phyloP scores from a whole-genome alignment of 2,329 filamentous ascomycete species.

The Blastomyces parvus region DNA sequence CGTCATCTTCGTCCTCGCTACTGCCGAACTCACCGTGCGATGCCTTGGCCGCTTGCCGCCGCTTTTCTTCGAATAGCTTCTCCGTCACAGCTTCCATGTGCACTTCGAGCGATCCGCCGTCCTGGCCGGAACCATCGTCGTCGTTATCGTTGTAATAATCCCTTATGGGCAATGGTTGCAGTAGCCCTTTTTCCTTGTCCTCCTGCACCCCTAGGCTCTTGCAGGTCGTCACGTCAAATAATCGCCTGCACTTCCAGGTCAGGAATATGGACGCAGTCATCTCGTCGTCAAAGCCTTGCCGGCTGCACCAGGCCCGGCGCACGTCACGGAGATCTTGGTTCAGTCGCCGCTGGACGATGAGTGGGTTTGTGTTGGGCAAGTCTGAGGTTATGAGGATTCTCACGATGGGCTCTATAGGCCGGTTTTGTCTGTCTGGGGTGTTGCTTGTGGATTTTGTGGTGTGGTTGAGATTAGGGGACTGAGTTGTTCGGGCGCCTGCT shows the following conservation, averaged over 20 bases:
- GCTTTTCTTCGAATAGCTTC: slow-evolving; percentile 43
- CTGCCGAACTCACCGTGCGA: slow-evolving; percentile 15
- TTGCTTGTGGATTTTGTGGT: neutral
- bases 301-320: slow-evolving; percentile 58
- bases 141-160: slow-evolving; percentile 28
- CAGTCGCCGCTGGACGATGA: slow-evolving; percentile 58
- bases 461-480: slow-evolving; percentile 12
- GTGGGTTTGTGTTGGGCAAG: slow-evolving; percentile 50
- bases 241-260: slow-evolving; percentile 63
- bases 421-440: slow-evolving; percentile 7
- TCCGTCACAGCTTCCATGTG: slow-evolving; percentile 69
- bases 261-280: slow-evolving; percentile 55
- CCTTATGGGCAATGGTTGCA: neutral
- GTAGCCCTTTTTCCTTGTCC: slow-evolving; percentile 37
- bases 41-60: slow-evolving; percentile 15
- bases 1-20: slow-evolving; percentile 14
- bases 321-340: slow-evolving; percentile 59
- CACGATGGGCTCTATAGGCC: slow-evolving; percentile 42
- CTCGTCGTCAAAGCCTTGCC: slow-evolving; percentile 47
- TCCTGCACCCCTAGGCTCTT: slow-evolving; percentile 54
- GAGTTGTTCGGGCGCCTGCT: slow-evolving; percentile 9
- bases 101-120: slow-evolving; percentile 49
- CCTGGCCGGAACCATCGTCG: neutral
- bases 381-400: slow-evolving; percentile 59
- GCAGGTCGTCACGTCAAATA: slow-evolving; percentile 70